Evolutionary conservation across 2,329 filamentous ascomycete species (phyloP), one percentile per base, ranked within the genome.

Genomic region (Neoarthrinium moseri): DNA sequence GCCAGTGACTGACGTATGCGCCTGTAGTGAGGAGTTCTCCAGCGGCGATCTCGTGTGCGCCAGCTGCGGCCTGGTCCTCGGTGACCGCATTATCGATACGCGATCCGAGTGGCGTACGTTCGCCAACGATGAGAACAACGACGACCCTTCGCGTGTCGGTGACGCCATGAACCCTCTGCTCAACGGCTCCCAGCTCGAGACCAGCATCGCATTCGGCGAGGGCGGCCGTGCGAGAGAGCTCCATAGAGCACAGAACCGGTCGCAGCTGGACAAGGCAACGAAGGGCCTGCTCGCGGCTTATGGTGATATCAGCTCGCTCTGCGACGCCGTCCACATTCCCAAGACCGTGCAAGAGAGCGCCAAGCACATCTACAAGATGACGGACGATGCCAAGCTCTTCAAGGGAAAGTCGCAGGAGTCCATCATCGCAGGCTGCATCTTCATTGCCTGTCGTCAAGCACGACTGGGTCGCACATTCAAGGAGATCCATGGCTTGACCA

Each of bases 41-140:
- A 88, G 85, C 27, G 89, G 90, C 53, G 94, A 99, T 67, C 89
- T 95, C 65, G 90, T 99, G 45, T 99, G 94, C 65, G 87, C 81
- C 48, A 90, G 87, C 51, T 99, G 94, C 61, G 94, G 94, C 29
- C 77, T 96, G 26, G 94, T 99, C 5, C 80, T 99, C 23, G 87
- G 88, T 49, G 88, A 92, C 61, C 87, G 90, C 55, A 91, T 94
- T 64, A 91, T 99, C 62, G 95, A 99, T 64, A 95, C 89, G 50
- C 87, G 95, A 51, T 96, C 91, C 38, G 94, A 99, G 72, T 99
- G 94, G 94, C 89, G 94, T 64, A 99, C 94, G 1, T 99, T 99
- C 71, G 91, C 91, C 63, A 97, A 97, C 65, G 94, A 99, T 62
- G 95, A 99, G 65, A 90, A 89, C 61, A 91, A 89, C 61, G 95